phyloP scores from a whole-genome alignment of 345 rosid species.

The Populus deltoides region DNA sequence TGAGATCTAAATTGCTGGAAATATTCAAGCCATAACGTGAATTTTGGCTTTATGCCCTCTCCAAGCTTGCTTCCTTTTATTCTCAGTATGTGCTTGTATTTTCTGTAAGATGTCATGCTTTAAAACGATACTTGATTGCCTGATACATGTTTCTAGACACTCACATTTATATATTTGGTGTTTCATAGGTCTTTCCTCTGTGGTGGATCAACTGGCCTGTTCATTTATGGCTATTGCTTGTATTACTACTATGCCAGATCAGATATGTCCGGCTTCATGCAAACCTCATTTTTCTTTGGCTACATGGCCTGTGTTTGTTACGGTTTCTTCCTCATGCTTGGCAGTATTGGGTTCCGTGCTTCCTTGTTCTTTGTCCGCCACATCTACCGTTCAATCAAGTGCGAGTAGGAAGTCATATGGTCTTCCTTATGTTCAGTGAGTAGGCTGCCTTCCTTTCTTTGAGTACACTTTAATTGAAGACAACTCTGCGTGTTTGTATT shows the following conservation, averaged over 20 bases:
- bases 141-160: neutral
- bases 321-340: slow-evolving; percentile 51
- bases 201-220: slow-evolving; percentile 49
- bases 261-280: slow-evolving; percentile 53
- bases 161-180: neutral
- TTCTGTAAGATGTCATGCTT: neutral
- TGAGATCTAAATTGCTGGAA: neutral
- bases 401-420: slow-evolving; percentile 13
- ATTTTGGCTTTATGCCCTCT: neutral
- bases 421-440: neutral
- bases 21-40: neutral
- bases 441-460: neutral
- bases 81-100: neutral
- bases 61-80: neutral
- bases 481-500: neutral
- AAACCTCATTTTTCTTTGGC: slow-evolving; percentile 51
- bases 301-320: slow-evolving; percentile 54
- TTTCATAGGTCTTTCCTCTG: slow-evolving; percentile 41
- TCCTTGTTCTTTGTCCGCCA: slow-evolving; percentile 44
- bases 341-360: slow-evolving; percentile 44
- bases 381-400: slow-evolving; percentile 46
- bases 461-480: neutral
- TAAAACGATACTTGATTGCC: neutral
- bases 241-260: slow-evolving; percentile 44
- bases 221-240: slow-evolving; percentile 44